A percentile compares a stretch with the other conserved stretches of the same genome.
phyloP scores from a whole-genome alignment of 2,329 filamentous ascomycete genomes.

The Mycosphaerella sp. region DNA sequence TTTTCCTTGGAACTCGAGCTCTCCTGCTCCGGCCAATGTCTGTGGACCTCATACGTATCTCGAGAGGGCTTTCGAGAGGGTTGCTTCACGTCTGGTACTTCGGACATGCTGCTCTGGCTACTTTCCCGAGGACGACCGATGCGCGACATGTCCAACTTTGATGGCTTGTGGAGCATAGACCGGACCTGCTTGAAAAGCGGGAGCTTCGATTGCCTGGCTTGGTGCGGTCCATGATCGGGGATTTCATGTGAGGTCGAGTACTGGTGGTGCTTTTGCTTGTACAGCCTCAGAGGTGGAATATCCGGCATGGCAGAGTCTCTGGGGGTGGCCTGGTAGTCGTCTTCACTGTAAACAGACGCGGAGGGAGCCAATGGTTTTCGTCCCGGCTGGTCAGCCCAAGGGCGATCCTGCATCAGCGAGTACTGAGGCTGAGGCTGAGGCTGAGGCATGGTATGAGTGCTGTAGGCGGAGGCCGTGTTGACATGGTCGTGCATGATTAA shows the following conservation, averaged over 20 bases:
- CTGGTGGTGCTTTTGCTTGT: slow-evolving; percentile 21
- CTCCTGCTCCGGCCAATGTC: slow-evolving; percentile 4
- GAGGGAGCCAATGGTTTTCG: slow-evolving; percentile 32
- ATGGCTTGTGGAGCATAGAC: slow-evolving; percentile 31
- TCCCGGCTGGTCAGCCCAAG: slow-evolving; percentile 20
- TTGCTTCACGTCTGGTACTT: neutral
- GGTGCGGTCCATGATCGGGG: slow-evolving; percentile 22
- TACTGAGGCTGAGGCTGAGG: slow-evolving; percentile 31
- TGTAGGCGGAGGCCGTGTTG: neutral
- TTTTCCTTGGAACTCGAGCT: slow-evolving; percentile 4
- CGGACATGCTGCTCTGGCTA: slow-evolving; percentile 3
- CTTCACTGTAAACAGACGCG: slow-evolving; percentile 35
- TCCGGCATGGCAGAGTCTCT: slow-evolving; percentile 20
- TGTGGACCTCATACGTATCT: slow-evolving; percentile 8
- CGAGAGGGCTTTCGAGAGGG: slow-evolving; percentile 12
- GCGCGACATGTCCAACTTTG: slow-evolving; percentile 18
- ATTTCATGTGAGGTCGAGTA: slow-evolving; percentile 17
- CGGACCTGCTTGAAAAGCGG: slow-evolving; percentile 34
- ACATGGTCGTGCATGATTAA: neutral
- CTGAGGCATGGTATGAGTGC: neutral
- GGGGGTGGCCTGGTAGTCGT: slow-evolving; percentile 21
- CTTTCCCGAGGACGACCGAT: slow-evolving; percentile 21
- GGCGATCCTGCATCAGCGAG: slow-evolving; percentile 31
- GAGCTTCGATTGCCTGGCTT: slow-evolving; percentile 25
- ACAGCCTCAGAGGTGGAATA: slow-evolving; percentile 19